phyloP scores from a whole-genome alignment of 306 rosid genomes.

The Delonix regia region DNA sequence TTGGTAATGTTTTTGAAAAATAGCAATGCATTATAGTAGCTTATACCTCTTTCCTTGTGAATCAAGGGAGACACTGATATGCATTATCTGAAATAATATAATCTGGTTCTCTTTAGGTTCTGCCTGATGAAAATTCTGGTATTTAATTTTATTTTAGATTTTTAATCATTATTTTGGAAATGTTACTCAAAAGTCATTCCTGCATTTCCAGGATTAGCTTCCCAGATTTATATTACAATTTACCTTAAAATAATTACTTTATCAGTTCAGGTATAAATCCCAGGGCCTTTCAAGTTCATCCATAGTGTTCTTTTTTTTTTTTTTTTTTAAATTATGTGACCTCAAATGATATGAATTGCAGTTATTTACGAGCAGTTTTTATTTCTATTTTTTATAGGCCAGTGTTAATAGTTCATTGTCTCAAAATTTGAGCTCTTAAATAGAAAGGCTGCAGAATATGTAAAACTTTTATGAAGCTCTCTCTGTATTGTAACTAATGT shows the following conservation, averaged over 20 bases:
- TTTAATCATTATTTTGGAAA: background rate
- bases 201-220: background rate
- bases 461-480: background rate
- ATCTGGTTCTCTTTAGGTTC: background rate
- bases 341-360: background rate
- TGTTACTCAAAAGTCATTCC: slow-evolving; percentile 12
- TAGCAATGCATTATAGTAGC: slow-evolving; percentile 14
- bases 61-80: slow-evolving; percentile 16
- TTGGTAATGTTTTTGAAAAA: slow-evolving; percentile 61
- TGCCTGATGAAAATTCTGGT: background rate
- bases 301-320: background rate
- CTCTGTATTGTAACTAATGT: background rate
- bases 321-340: background rate
- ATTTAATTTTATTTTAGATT: background rate
- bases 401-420: background rate
- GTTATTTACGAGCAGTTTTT: background rate
- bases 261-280: background rate
- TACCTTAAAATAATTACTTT: background rate
- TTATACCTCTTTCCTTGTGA: slow-evolving; percentile 14
- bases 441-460: background rate
- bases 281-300: slow-evolving; percentile 3
- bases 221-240: background rate
- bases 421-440: background rate
- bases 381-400: background rate
- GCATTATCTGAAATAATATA: slow-evolving; percentile 13